Base-by-base conservation (phyloP, 2,329 filamentous ascomycete species). In the Phaeophleospora eucalypticola region DNA sequence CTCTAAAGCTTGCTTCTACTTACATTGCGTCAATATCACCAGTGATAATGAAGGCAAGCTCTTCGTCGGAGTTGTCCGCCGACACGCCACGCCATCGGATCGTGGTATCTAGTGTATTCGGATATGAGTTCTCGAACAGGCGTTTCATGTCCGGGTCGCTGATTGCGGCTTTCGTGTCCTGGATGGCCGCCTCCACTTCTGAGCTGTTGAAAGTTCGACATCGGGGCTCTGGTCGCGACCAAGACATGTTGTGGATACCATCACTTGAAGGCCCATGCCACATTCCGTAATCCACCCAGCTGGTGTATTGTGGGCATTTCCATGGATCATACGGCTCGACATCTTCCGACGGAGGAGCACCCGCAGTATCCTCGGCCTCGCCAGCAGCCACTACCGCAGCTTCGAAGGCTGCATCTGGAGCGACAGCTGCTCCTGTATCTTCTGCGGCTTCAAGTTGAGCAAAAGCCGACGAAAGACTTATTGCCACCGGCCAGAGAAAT, bases 41-140 rank as follows among this genome's bases (percentile, higher is more conserved):
- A 0, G 89, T 95, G 41, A 94, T 94, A 55, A 97, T 84, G 65
- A 97, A 97, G 7, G 86, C 90, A 62, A 97, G 91, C 0, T 87
- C 76, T 0, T 90, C 90, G 56, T 85, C 75, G 89, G 89, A 95
- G 32, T 52, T 44, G 36, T 44, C 39, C 12, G 27, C 56, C 2
- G 75, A 84, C 51, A 84, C 81, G 4, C 85, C 85, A 64, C 95
- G 89, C 78, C 91, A 95, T 60, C 86, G 82, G 54, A 95, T 80
- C 0, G 89, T 95, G 0, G 89, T 95, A 62, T 95, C 89, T 3
- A 93, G 80, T 0, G 87, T 91, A 51, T 91, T 95, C 2, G 91
- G 53, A 29, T 29, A 29, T 29, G 24, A 6, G 12, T 89, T 89
- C 56, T 81, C 68, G 59, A 89, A 88, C 10, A 89, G 72, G 2